A percentile compares a stretch with the other conserved stretches of the same genome.
Conservation (phyloP, 352 stramenopile species). For the Phytophthora foliorum region DNA sequence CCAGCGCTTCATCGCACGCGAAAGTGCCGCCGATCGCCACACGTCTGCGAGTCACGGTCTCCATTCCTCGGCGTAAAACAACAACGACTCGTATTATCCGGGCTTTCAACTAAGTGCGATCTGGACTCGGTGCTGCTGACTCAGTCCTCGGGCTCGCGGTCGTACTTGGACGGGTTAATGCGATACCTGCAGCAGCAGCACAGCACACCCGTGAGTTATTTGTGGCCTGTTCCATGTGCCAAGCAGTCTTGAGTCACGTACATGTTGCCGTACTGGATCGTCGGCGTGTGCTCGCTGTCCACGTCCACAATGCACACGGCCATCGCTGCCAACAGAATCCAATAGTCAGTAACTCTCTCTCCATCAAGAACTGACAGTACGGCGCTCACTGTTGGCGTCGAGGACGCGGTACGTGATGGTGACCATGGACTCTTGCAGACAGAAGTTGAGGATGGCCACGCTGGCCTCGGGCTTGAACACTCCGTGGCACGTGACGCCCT, state of each 20-base stretch:
- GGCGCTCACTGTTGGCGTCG: conserved; percentile 76
- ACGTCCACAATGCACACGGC: conserved; percentile 87
- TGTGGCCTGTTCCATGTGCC: not conserved
- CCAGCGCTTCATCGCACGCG: conserved; percentile 65
- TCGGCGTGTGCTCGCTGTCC: conserved; percentile 84
- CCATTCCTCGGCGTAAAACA: conserved; percentile 22
- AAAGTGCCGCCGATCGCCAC: conserved; percentile 69
- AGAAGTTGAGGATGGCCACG: conserved; percentile 89
- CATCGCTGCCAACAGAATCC: conserved; percentile 58
- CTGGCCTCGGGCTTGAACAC: conserved; percentile 85
- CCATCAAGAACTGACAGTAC: not conserved
- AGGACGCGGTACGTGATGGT: conserved; percentile 87
- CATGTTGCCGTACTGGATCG: conserved; percentile 89
- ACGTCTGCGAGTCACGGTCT: conserved; percentile 22
- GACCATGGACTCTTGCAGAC: conserved; percentile 84
- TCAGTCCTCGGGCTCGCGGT: conserved; percentile 59
- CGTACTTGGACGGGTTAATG: conserved; percentile 80
- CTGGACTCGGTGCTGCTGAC: not conserved
- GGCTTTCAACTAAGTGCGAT: conserved; percentile 40
- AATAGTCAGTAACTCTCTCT: not conserved
- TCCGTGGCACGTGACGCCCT: conserved; percentile 84
- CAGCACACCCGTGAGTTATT: conserved; percentile 2
- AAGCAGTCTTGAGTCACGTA: conserved; percentile 29
- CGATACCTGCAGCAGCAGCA: conserved; percentile 61
- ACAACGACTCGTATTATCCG: conserved; percentile 22